Conservation (phyloP, 257 asterid species). For the Nicotiana attenuata region DNA sequence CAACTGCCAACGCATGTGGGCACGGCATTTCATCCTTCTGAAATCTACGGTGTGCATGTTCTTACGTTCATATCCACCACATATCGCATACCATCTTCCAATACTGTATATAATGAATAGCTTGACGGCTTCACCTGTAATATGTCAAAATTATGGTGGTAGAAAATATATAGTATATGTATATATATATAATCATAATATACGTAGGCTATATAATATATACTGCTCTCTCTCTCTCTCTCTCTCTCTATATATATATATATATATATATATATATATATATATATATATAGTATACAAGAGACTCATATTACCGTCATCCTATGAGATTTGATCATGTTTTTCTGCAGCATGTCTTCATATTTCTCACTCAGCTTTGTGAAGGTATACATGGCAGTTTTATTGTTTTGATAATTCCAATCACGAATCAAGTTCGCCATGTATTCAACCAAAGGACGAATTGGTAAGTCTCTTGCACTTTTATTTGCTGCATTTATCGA, state of each 20-base stretch:
- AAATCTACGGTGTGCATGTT: background rate
- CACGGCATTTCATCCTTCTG: background rate
- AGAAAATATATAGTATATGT: too few species aligned
- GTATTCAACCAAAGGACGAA: background rate
- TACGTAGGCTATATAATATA: too few species aligned
- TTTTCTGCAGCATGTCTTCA: background rate
- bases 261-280: too few species aligned
- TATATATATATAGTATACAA: too few species aligned
- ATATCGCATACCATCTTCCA: background rate
- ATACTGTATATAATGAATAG: background rate
- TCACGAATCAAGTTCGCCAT: background rate
- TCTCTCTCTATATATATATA: too few species aligned
- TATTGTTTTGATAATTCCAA: background rate
- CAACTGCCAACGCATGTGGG: background rate
- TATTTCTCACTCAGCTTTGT: background rate
- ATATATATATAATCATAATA: too few species aligned
- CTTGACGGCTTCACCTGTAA: background rate
- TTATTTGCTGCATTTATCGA: background rate
- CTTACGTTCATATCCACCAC: background rate
- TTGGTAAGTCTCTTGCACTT: background rate
- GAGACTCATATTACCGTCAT: background rate
- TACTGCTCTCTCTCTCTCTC: too few species aligned
- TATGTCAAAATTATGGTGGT: too few species aligned
- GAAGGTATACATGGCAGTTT: background rate
- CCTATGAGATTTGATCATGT: too few species aligned